These are phyloP conservation scores for Casuarina cunninghamiana DNA, from an alignment of 306 rosid species.

Conservation along the genomic window DNA sequence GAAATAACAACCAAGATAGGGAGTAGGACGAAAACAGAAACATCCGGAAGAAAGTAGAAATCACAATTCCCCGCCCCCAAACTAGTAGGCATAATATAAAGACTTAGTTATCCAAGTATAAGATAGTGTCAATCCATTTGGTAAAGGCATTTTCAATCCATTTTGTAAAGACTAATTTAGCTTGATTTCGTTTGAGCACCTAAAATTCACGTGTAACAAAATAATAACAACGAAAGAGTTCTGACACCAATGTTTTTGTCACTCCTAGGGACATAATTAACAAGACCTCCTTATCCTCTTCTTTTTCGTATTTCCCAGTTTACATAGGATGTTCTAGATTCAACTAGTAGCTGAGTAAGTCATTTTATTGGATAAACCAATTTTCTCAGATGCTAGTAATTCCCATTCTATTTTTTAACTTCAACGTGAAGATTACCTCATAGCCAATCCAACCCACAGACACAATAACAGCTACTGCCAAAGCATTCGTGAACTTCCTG, in stretches of 20 bases:
- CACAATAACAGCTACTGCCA: constrained; percentile 85
- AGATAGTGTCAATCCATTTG: background rate
- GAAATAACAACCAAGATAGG: background rate
- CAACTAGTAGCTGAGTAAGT: background rate
- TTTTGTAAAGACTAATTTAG: background rate
- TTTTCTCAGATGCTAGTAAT: background rate
- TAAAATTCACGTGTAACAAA: background rate
- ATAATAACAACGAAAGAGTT: background rate
- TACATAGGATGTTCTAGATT: background rate
- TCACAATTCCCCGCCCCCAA: background rate
- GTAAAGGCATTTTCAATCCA: background rate
- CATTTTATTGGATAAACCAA: background rate
- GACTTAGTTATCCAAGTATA: background rate
- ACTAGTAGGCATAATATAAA: background rate
- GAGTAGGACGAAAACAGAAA: background rate
- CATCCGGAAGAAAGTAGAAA: background rate
- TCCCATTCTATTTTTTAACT: background rate
- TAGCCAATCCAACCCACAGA: constrained; percentile 97
- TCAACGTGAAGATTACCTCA: constrained; percentile 60
- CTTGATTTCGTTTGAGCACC: background rate
- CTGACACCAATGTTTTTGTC: background rate
- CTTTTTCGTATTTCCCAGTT: background rate
- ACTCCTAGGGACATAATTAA: background rate
- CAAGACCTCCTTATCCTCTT: background rate
- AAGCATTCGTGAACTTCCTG: constrained; percentile 89